A percentile compares a stretch with the other conserved stretches of the same genome.
Conservation (phyloP, 805 yeast species). For the Myxozyma kluyveri region DNA sequence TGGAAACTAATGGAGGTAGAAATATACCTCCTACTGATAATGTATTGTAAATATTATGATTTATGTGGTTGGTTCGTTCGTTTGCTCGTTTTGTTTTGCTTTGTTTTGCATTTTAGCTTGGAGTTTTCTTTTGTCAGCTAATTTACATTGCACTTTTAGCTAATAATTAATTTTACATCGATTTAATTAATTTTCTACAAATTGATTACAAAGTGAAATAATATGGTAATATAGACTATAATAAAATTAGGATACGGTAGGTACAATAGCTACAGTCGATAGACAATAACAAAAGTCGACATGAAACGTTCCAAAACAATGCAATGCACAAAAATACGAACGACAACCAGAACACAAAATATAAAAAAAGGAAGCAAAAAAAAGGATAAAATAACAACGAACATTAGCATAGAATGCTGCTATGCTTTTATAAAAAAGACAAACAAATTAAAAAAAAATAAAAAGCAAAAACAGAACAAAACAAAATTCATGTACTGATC, state of each 20-base stretch:
- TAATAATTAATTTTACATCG: constrained; percentile 1
- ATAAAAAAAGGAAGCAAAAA: background rate
- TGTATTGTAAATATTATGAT: background rate
- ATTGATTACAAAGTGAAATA: constrained; percentile 4
- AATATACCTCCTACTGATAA: constrained; percentile 1
- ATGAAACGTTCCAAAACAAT: background rate
- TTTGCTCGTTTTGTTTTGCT: background rate
- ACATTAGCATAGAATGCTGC: constrained; percentile 1
- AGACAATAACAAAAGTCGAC: background rate
- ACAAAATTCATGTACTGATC: background rate
- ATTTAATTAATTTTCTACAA: background rate
- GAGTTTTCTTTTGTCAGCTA: background rate
- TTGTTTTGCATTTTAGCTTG: background rate
- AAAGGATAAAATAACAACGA: background rate
- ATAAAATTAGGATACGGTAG: too few species aligned
- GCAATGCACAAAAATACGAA: background rate
- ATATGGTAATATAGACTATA: background rate
- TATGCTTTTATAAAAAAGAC: background rate
- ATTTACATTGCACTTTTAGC: too few species aligned
- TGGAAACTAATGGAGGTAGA: constrained; percentile 23
- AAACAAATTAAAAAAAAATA: background rate
- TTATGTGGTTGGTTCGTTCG: background rate
- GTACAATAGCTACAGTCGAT: constrained; percentile 4
- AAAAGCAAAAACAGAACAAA: background rate
- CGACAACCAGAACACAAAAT: background rate